Base-by-base conservation (phyloP, 495 filamentous ascomycete species). In the Aspergillus affinis region DNA sequence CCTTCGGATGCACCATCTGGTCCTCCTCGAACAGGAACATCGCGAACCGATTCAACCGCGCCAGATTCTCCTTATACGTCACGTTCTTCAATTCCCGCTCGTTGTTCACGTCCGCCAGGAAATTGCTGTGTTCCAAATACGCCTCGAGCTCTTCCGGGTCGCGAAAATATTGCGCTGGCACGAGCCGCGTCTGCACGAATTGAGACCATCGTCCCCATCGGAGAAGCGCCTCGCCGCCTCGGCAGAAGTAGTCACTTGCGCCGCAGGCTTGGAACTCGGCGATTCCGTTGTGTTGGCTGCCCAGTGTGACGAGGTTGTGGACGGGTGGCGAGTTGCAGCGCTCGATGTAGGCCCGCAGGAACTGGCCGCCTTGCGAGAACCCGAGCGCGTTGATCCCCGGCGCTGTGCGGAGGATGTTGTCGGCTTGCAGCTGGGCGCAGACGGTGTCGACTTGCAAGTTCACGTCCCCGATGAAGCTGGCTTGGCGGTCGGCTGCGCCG, bases 31-130 rank as follows among this genome's bases (percentile, higher is more conserved):
- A 99, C 79, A 95, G 78, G 69, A 87, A 91, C 90, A 97, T 91
- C 32, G 90, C 88, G 61, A 99, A 91, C 60, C 84, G 84, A 68
- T 91, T 86, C 63, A 99, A 68, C 51, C 68, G 74, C 27, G 73
- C 80, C 56, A 99, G 69, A 70, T 92, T 88, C 65, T 82, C 72
- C 71, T 82, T 87, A 72, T 98, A 98, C 8, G 75, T 82, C 48
- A 69, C 64, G 63, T 93, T 97, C 81, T 93, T 96, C 55, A 68
- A 23, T 18, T 49, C 70, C 3, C 95, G 81, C 83, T 98, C 94
- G 69, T 97, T 97, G 75, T 99, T 99, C 73, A 98, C 87, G 72
- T 98, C 93, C n/a, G 93, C 94, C n/a, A 99, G 79, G 72, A 93
- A 97, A 67, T 93, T 95, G 69, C 90, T 94, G 70, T 87, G 61